phyloP scores from a whole-genome alignment of 495 filamentous ascomycete species.

The Hyphodiscus hymeniophilus region DNA sequence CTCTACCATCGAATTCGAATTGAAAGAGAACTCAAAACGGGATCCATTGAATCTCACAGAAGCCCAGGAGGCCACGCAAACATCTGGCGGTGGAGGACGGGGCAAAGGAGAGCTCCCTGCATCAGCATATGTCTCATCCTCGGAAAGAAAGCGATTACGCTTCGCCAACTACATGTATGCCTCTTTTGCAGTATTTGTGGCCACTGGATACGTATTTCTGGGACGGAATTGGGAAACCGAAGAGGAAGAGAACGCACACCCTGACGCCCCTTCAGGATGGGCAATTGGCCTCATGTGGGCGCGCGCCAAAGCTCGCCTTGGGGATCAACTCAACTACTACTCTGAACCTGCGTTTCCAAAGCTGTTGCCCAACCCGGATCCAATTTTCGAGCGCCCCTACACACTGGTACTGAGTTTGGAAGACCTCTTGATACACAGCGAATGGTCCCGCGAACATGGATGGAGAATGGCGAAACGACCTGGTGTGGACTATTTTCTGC shows the following conservation, averaged over 20 bases:
- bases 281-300: conserved; percentile 59
- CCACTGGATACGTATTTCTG: conserved; percentile 51
- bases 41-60: conserved; percentile 48
- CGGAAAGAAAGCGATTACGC: conserved; percentile 67
- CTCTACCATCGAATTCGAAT: conserved; percentile 74
- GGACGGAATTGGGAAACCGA: conserved; percentile 82
- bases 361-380: conserved; percentile 82
- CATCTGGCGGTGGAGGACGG: conserved; percentile 37
- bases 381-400: conserved; percentile 75
- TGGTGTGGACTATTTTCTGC: conserved; percentile 93
- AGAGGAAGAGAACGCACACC: conserved; percentile 54
- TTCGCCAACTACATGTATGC: conserved; percentile 62
- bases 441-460: conserved; percentile 88
- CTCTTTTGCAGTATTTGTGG: conserved; percentile 30
- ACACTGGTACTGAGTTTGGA: conserved; percentile 89
- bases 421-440: conserved; percentile 86
- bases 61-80: conserved; percentile 39
- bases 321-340: conserved; percentile 78
- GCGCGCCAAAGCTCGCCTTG: conserved; percentile 63
- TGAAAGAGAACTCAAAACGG: conserved; percentile 36
- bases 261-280: conserved; percentile 60
- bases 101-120: conserved; percentile 59
- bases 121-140: conserved; percentile 81
- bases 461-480: conserved; percentile 95
- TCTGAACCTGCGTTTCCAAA: conserved; percentile 94